These are phyloP conservation scores for Beauveria asiatica DNA, from an alignment of 2,329 filamentous ascomycete genomes.

Conservation along the genomic window DNA sequence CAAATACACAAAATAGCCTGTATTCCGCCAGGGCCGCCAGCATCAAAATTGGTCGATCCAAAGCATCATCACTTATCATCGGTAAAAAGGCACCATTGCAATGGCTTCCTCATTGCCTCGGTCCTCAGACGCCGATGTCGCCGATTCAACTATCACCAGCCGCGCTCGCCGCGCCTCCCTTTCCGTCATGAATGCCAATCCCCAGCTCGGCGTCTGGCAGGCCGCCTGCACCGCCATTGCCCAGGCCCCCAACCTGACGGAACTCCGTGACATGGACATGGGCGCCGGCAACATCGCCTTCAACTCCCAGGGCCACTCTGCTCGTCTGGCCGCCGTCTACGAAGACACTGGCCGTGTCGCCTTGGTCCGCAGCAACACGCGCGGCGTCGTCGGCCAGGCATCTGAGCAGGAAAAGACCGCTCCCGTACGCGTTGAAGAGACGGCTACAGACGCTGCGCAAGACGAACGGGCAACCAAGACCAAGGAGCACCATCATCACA, in stretches of 20 bases:
- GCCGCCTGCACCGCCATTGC: constrained; percentile 23
- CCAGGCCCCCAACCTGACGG: constrained; percentile 21
- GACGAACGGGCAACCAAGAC: background rate
- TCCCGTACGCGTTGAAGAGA: background rate
- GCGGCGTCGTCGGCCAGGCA: background rate
- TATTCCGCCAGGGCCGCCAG: no score
- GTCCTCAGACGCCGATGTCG: background rate
- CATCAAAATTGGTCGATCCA: no score
- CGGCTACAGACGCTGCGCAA: background rate
- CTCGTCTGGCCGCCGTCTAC: constrained; percentile 19
- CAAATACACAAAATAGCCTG: no score
- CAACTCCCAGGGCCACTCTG: constrained; percentile 22
- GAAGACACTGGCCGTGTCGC: constrained; percentile 18
- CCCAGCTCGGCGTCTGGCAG: constrained; percentile 24
- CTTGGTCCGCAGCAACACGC: constrained; percentile 15
- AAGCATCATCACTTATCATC: no score
- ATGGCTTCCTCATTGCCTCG: background rate
- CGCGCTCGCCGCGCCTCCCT: constrained; percentile 20
- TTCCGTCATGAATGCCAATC: constrained; percentile 20
- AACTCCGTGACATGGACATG: constrained; percentile 20
- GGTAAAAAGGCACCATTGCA: background rate
- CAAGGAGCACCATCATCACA: constrained; percentile 8
- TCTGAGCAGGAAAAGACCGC: background rate
- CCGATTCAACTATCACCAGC: constrained; percentile 14
- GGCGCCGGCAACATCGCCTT: constrained; percentile 22